Conservation (phyloP, 176 grass and related monocot genomes). For the Alopecurus myosuroides region DNA sequence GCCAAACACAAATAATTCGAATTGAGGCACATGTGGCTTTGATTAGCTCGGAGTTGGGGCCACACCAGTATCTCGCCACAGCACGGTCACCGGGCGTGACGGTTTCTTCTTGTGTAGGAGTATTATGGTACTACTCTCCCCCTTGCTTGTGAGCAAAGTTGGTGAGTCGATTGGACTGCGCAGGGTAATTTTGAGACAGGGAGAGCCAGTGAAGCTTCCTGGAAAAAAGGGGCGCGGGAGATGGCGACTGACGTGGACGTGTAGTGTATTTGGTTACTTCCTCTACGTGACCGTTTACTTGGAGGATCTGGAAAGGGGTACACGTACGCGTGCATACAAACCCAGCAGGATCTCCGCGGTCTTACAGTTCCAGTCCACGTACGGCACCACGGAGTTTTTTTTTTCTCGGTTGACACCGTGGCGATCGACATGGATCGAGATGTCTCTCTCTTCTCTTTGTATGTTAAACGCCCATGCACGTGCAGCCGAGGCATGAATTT, state of each 20-base stretch:
- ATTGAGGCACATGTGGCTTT: slow-evolving; percentile 32
- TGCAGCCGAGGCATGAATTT: background rate
- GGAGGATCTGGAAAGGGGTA: background rate
- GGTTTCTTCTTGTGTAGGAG: slow-evolving; percentile 5
- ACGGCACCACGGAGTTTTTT: background rate
- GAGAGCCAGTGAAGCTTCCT: slow-evolving; percentile 22
- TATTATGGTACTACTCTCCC: background rate
- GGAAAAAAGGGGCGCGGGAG: slow-evolving; percentile 22
- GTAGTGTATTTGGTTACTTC: background rate
- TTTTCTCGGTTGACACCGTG: background rate
- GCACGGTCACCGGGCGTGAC: slow-evolving; percentile 29
- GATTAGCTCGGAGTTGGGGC: background rate
- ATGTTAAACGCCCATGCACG: background rate
- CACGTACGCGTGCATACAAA: background rate
- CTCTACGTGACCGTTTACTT: background rate
- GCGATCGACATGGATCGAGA: background rate
- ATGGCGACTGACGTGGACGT: background rate
- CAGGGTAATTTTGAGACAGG: background rate
- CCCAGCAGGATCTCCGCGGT: background rate
- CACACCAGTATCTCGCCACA: background rate
- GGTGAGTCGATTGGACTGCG: slow-evolving; percentile 1
- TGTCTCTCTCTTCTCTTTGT: background rate
- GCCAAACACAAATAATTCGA: background rate
- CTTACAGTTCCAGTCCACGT: slow-evolving; percentile 6
- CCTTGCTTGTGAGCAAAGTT: background rate